Evolutionary conservation across 257 asterid genomes (phyloP).

Genomic region (Nyctanthes arbortristis): DNA sequence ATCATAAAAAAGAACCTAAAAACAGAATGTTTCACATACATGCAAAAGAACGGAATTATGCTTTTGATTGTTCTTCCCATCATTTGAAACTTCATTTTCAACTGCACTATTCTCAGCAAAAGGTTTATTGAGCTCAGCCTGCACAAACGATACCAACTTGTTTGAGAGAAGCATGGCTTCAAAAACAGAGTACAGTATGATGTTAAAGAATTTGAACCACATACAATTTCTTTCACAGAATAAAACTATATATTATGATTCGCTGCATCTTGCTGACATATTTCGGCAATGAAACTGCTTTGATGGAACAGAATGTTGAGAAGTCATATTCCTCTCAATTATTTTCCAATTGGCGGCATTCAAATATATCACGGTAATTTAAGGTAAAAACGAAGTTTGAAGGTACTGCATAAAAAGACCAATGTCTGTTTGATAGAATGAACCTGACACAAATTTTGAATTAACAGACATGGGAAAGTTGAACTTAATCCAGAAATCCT

Average conservation of each 20-base stretch:
- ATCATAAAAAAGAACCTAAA: conserved; percentile 1
- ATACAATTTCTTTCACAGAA: background rate
- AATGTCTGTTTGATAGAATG: background rate
- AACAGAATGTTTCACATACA: conserved; percentile 41
- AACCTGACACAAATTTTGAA: background rate
- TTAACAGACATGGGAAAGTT: background rate
- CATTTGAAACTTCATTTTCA: conserved; percentile 42
- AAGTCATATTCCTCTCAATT: background rate
- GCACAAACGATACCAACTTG: conserved; percentile 16
- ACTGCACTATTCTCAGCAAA: conserved; percentile 46
- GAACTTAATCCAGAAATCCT: background rate
- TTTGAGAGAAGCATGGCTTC: conserved; percentile 8
- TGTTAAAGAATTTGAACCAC: background rate
- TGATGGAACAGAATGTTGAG: background rate
- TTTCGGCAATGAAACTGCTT: background rate
- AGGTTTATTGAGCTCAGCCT: conserved; percentile 83
- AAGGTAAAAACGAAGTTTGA: background rate
- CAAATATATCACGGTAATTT: background rate
- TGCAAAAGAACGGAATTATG: conserved; percentile 90
- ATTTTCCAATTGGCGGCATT: background rate
- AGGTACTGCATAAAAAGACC: background rate
- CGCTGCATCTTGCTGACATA: background rate
- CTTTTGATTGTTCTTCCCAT: conserved; percentile 38
- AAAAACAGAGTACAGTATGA: background rate
- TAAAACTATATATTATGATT: background rate